A percentile compares a stretch with the other conserved stretches of the same genome.
phyloP scores from a whole-genome alignment of 768 basidiomycete species.

The Lactifluus rugatus region DNA sequence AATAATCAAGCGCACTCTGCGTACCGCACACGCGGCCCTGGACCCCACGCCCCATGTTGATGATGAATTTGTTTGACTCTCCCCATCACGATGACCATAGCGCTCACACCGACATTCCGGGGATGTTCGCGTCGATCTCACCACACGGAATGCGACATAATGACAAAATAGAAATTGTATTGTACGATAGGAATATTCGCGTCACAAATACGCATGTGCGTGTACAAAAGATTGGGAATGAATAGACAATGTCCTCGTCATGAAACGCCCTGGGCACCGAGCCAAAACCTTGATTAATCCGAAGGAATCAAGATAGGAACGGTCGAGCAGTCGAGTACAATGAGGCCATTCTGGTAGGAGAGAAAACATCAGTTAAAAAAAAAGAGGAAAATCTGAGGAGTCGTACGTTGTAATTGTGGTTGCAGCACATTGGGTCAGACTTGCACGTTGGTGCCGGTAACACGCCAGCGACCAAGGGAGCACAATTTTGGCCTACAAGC shows the following conservation, averaged over 20 bases:
- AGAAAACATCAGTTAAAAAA: neutral
- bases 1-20: neutral
- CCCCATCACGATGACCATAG: neutral
- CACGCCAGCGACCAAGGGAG: neutral
- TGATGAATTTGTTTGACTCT: neutral
- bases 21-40: too few relatives aligned
- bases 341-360: neutral
- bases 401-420: neutral
- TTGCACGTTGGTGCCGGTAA: neutral
- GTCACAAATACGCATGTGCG: neutral
- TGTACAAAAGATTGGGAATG: neutral
- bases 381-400: neutral
- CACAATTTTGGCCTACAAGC: neutral
- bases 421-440: neutral
- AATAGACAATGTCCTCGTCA: neutral
- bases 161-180: neutral
- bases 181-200: neutral
- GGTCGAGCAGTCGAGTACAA: neutral
- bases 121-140: neutral
- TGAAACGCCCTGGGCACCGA: neutral
- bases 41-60: too few relatives aligned
- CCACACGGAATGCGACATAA: too few relatives aligned
- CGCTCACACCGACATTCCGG: neutral
- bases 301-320: neutral
- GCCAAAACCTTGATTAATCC: neutral